phyloP scores from a whole-genome alignment of 2,329 filamentous ascomycete species.

The Immersiporthe knoxdaviesiana region DNA sequence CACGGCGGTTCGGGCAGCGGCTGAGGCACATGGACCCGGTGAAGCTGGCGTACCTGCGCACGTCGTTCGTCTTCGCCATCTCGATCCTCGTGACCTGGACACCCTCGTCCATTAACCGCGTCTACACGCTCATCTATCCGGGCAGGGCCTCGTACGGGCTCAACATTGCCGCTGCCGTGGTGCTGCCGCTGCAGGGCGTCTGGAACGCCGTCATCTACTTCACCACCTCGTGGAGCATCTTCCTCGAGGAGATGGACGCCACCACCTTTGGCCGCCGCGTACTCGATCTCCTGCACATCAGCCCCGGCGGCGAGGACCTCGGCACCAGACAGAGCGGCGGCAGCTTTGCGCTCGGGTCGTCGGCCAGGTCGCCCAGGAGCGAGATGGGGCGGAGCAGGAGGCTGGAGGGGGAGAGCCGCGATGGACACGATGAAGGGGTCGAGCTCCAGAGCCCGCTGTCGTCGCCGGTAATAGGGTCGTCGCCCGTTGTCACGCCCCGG shows the following conservation, averaged over 20 bases:
- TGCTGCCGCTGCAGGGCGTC: conserved; percentile 76
- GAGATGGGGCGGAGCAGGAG: conserved; percentile 27
- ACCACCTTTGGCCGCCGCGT: conserved; percentile 10
- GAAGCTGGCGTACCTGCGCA: conserved; percentile 63
- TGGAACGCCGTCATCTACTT: conserved; percentile 83
- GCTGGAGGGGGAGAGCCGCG: conserved; percentile 20
- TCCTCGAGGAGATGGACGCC: conserved; percentile 34
- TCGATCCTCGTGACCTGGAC: conserved; percentile 66
- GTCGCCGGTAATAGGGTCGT: background rate
- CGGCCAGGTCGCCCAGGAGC: conserved; percentile 21
- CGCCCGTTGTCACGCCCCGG: background rate
- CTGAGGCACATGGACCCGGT: conserved; percentile 56
- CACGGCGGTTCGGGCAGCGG: conserved; percentile 35
- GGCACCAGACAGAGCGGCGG: conserved; percentile 15
- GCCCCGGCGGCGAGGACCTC: conserved; percentile 1
- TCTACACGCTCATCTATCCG: conserved; percentile 67
- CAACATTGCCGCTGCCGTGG: conserved; percentile 70
- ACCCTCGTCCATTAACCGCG: conserved; percentile 72
- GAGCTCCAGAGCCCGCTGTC: conserved; percentile 22
- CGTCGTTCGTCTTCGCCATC: conserved; percentile 63
- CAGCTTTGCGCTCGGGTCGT: conserved; percentile 23
- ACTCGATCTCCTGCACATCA: conserved; percentile 11
- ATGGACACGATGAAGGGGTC: conserved; percentile 11
- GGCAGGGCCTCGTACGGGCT: conserved; percentile 62
- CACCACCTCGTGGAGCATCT: conserved; percentile 58